A percentile compares a stretch with the other conserved stretches of the same genome.
These are phyloP conservation scores for Umbelopsis vinacea DNA, from an alignment of 192 early-diverging fungal genomes.

Conservation along the genomic window DNA sequence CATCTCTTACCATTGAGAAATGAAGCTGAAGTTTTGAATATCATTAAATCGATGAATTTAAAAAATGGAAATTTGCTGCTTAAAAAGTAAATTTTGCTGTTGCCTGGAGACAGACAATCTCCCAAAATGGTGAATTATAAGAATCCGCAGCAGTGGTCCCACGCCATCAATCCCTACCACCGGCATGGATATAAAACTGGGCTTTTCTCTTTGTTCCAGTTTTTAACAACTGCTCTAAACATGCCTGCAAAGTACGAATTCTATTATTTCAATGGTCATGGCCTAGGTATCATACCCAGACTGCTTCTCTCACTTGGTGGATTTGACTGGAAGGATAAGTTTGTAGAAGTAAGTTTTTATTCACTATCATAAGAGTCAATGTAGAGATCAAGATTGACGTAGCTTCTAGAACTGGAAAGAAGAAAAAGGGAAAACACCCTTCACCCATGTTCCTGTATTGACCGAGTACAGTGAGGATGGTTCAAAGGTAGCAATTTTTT, in stretches of 20 bases:
- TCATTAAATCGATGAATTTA: too few relatives aligned
- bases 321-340: constrained; percentile 8
- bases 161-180: too few relatives aligned
- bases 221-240: too few relatives aligned
- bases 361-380: neutral
- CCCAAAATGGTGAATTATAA: too few relatives aligned
- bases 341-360: neutral
- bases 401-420: constrained; percentile 6
- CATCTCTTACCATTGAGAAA: too few relatives aligned
- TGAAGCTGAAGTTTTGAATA: too few relatives aligned
- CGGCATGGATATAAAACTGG: too few relatives aligned
- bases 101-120: too few relatives aligned
- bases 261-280: neutral
- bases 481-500: neutral
- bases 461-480: constrained; percentile 17
- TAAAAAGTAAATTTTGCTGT: too few relatives aligned
- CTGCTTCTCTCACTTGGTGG: constrained; percentile 16
- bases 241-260: constrained; percentile 9
- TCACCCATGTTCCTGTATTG: constrained; percentile 20
- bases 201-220: too few relatives aligned
- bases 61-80: too few relatives aligned
- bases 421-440: constrained; percentile 1
- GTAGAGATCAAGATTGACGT: neutral
- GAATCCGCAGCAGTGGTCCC: too few relatives aligned
- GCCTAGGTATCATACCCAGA: constrained; percentile 6